Base-by-base conservation (phyloP, 768 basidiomycete species). In the Sistotremastrum niveocremeum region DNA sequence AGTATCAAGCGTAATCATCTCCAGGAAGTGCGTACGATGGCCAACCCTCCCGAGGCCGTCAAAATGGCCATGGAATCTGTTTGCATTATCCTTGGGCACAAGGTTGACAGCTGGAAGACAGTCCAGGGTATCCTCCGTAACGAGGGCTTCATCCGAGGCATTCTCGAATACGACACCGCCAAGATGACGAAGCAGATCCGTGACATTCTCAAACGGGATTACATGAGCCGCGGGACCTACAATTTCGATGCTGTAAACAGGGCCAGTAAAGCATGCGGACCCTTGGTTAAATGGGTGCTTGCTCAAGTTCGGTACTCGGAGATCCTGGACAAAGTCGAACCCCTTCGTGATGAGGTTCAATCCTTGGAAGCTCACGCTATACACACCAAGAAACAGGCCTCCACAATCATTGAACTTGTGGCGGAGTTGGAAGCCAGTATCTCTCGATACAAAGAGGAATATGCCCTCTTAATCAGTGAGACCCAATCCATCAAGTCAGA, bases 31-130 rank as follows among this genome's bases (percentile, higher is more conserved):
- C 78, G 95, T 55, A 77, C 88, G 7, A 97, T 99, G 93, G 87
- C 90, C 39, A 97, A 97, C 57, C 95, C 95, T 40, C 95, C 95
- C 0, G 95, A 98, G 60, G 84, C 88, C 4, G 93, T 98, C 54
- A 98, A 98, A 62, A 65, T 94, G 39, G 89, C 95, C 10, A 98
- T 98, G 91, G 95, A 98, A 58, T 95, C 93, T 1, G 94, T 95
- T 37, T 98, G 95, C 62, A 91, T 87, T 9, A 72, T 95, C 40
- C 79, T 99, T 20, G 95, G 95, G 5, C 88, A 97, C 67, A 89
- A 90, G 63, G 86, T 98, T 56, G 95, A 99, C 57, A 81, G 80
- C 59, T 99, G 95, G 95, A 81, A 88, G 50, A 78, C 91, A 2
- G 90, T 99, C 6, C 93, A 97, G 61, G 80, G 81, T 49, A 86